A percentile compares a stretch with the other conserved stretches of the same genome.
phyloP scores from a whole-genome alignment of 2,329 filamentous ascomycete species.

The Cladosporium sp. region DNA sequence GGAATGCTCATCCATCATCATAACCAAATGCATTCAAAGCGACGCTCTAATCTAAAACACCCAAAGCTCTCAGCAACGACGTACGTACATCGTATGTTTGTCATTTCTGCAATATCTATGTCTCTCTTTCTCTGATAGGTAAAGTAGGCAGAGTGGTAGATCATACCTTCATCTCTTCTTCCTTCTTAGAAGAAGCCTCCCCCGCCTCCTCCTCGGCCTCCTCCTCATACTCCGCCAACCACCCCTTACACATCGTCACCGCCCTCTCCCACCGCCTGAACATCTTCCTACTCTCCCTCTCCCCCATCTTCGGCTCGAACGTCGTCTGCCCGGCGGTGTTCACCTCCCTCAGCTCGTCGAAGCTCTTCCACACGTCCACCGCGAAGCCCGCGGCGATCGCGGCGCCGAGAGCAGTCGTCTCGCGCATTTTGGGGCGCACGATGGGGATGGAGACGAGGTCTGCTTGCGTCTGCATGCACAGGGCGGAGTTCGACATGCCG shows the following conservation, averaged over 20 bases:
- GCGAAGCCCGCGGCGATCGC: conserved; percentile 89
- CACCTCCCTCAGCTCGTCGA: conserved; percentile 71
- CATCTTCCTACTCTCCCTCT: conserved; percentile 58
- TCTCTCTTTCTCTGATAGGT: not conserved
- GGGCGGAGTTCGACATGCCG: conserved; percentile 82
- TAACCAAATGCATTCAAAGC: not conserved
- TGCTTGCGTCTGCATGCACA: conserved; percentile 90
- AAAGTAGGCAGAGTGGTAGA: not conserved
- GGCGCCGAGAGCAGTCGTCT: conserved; percentile 84
- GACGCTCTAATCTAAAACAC: not conserved
- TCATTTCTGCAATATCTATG: not conserved
- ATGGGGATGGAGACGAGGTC: conserved; percentile 83
- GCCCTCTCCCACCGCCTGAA: conserved; percentile 74
- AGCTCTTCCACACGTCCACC: conserved; percentile 72
- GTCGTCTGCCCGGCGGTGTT: conserved; percentile 68
- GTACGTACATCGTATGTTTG: not conserved
- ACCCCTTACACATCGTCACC: conserved; percentile 76
- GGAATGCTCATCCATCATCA: no score
- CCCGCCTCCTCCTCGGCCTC: conserved; percentile 22
- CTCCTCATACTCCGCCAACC: conserved; percentile 52
- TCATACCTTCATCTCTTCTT: conserved; percentile 16
- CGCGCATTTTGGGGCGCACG: conserved; percentile 81
- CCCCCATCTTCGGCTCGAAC: conserved; percentile 67
- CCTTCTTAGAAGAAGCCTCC: conserved; percentile 18
- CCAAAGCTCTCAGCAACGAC: not conserved